Evolutionary conservation across 441 rosid genomes (phyloP), one percentile per base, ranked within the genome.

Genomic region (Eutrema salsugineum): DNA sequence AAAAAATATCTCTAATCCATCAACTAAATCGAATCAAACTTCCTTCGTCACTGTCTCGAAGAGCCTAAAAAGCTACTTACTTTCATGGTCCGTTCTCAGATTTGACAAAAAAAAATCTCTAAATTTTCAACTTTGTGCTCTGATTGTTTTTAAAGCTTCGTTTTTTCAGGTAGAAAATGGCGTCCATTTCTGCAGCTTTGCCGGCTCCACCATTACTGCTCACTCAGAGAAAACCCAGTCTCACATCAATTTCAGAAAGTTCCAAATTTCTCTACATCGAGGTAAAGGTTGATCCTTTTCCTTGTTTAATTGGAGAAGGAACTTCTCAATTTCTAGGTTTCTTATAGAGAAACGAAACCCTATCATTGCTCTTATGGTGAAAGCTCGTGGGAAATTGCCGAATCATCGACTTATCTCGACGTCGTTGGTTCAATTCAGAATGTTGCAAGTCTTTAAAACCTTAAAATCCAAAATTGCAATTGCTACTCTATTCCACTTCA

Each of bases 361-460:
- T 70, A 84, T 71, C 36, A 66, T 73, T 16, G 47, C 62, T 67
- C 20, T 85, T 65, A 69, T 40, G 63, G 81, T 83, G 67, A 91
- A 82, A 78, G 95, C 97, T 53, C 71, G 70, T 6, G 86, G 89
- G 11, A 82, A 66, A 81, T 78, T 72, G 80, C 91, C 0, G 89
- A 86, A 32, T 77, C 97, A 74, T 87, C 97, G 44, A 76, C 84
- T 55, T 85, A 93, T 66, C 86, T 94, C 32, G 63, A 71, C 74
- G 35, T 88, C 71, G 72, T 88, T 47, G 74, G 81, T 71, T 80
- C 97, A 17, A 79, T 90, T 48, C 91, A 84, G 77, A 83, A 74
- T 82, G 77, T 84, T 76, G 97, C 87, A 74, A 87, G 95, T 68
- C 47, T 3, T 46, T 1, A 20, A 22, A 47, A 10, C 8, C n/a